Evolutionary conservation across 768 basidiomycete genomes (phyloP).

Genomic region (Suillus fuscotomentosus): DNA sequence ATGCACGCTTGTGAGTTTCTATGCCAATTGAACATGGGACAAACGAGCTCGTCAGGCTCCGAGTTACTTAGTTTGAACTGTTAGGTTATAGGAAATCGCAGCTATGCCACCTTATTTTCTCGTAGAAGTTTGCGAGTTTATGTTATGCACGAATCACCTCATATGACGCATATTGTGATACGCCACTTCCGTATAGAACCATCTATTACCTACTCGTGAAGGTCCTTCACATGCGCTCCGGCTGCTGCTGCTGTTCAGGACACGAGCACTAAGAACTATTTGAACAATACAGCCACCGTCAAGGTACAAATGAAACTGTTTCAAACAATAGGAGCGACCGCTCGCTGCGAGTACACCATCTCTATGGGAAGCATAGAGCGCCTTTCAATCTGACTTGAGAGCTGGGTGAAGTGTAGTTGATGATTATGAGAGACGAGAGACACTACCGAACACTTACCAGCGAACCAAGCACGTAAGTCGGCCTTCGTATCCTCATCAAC

Average conservation of each 20-base stretch:
- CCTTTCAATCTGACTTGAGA: background rate
- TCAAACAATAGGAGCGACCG: background rate
- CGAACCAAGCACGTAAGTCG: background rate
- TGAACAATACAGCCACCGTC: background rate
- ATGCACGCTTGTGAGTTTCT: background rate
- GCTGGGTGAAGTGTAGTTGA: background rate
- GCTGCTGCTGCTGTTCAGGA: no score
- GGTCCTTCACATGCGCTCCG: background rate
- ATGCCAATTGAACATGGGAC: conserved; percentile 18
- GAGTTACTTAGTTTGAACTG: conserved; percentile 2
- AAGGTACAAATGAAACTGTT: background rate
- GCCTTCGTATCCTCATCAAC: background rate
- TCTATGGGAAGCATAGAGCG: background rate
- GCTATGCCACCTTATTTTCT: background rate
- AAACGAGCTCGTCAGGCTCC: conserved; percentile 14
- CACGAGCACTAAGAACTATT: background rate
- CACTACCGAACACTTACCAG: background rate
- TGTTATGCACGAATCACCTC: background rate
- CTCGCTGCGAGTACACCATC: background rate
- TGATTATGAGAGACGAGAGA: background rate
- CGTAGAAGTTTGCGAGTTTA: conserved; percentile 2
- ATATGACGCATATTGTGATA: background rate
- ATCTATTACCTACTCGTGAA: conserved; percentile 1
- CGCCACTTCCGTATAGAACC: background rate
- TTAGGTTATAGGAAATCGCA: background rate